Evolutionary conservation across 352 stramenopile genomes (phyloP), one percentile per base, ranked within the genome.

Genomic region (Pythium apleroticum): DNA sequence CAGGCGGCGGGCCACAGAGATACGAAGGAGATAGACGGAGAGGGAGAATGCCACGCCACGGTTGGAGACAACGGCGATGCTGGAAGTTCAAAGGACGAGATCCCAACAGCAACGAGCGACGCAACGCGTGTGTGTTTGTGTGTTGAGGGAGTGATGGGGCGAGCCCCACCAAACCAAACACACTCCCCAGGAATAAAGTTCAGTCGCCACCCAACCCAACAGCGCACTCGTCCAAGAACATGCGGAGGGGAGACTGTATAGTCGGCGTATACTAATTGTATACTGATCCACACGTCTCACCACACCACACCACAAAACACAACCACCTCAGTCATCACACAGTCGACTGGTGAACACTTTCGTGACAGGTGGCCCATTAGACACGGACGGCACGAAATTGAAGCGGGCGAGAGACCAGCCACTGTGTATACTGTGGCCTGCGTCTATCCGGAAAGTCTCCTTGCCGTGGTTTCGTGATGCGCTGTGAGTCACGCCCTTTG

Each of bases 101-200:
- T 48, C 39, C 39, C 39, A 52, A 17, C 11, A 28, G 45, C 45
- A 52, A 27, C 19, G 20, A 19, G 37, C 37, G 8, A 20, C 37
- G 37, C 41, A 49, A 49, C 45, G n/a, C 45, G 24, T 24, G 50
- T 60, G 50, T 63, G 50, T 41, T 64, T 50, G 46, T 55, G 46
- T 50, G 45, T 41, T 12, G 5, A 27, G 39, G 0, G 37, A 35
- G 46, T 24, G 20, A 24, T n/a, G 20, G 15, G 41, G 41, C 20
- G 10, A 24, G 41, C 15, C 45, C 45, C 8, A 30, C 9, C 17
- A 19, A 25, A 64, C 14, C 30, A 33, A 20, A 65, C 48, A 19
- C 10, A 28, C 48, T 45, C 24, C 43, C 41, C 48, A 59, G 60
- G 24, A 70, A 62, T 57, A 71, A 71, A 66, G 64, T 71, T 66